Evolutionary conservation across 768 basidiomycete species (phyloP), one percentile per base, ranked within the genome.

Genomic region (Dioszegia aurantiaca): DNA sequence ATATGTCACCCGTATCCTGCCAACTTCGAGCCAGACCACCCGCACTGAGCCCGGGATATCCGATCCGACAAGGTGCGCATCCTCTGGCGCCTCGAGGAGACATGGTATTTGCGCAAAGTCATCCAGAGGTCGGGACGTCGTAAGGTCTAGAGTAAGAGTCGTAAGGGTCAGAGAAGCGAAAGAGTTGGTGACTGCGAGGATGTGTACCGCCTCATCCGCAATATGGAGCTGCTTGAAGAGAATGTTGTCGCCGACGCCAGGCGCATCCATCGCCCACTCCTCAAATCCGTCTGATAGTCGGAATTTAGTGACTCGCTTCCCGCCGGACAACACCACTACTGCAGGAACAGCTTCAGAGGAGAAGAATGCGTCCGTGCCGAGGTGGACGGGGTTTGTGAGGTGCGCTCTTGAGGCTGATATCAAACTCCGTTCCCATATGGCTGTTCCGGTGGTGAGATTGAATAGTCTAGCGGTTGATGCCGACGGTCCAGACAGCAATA

Each of bases 401-500:
- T 80, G 83, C 1, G 74, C 54, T 11, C 75, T 69, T 0, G 80
- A 79, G 23, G 73, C 66, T 52, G 47, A 23, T 8, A 87, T 84
- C 1, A 93, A 72, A 12, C 79, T 80, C 40, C 79, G 82, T 74
- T 97, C 91, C 54, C 84, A 78, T 2, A 86, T 43, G 27, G 90
- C 79, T 47, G 82, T 74, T 1, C 91, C 92, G 0, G 82, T 85
- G 1, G 77, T 67, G 3, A 79, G 75, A 37, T 90, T 85, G 67
- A 91, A 86, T 2, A 83, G 73, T 21, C 90, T 84, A 19, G 90
- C 77, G 1, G 79, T 86, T 3, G 86, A 79, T 10, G 86, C 88
- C 1, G 84, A 84, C 1, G 84, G 80, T 9, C 90, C 89, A 43
- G 92, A 92, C 21, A 94, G 78, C 2, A 87, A 78, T 30, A 85